Evolutionary conservation across 768 basidiomycete genomes (phyloP).

Genomic region (Suillus spraguei): DNA sequence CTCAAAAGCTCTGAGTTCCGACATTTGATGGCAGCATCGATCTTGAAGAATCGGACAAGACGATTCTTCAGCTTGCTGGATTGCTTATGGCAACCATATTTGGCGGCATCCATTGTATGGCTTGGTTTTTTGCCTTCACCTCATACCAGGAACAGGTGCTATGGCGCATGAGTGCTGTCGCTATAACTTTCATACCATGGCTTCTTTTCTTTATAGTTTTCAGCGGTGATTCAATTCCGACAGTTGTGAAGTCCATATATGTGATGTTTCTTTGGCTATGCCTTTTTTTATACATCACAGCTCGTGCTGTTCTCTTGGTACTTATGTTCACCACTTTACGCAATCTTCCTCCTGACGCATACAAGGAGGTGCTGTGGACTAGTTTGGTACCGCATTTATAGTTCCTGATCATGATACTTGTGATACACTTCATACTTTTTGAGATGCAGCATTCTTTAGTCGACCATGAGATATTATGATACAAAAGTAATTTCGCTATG

Average conservation of each 20-base stretch:
- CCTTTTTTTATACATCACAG: not conserved
- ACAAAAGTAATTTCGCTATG: too few species aligned
- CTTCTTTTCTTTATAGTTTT: not conserved
- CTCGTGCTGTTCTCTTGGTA: not conserved
- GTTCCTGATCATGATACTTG: not conserved
- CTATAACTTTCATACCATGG: slow-evolving; percentile 11
- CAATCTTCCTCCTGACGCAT: not conserved
- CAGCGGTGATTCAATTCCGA: too few species aligned
- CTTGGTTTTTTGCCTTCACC: slow-evolving; percentile 19
- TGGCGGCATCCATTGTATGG: slow-evolving; percentile 22
- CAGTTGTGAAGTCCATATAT: too few species aligned
- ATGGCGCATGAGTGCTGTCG: slow-evolving; percentile 22
- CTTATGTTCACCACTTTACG: slow-evolving; percentile 1
- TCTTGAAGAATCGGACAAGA: too few species aligned
- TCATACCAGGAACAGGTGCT: slow-evolving; percentile 16
- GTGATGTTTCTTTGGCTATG: too few species aligned
- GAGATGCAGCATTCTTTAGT: not conserved
- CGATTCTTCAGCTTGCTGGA: not conserved
- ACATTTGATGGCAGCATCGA: not conserved
- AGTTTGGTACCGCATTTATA: not conserved
- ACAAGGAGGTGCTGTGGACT: not conserved
- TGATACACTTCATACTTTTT: not conserved
- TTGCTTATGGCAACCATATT: slow-evolving; percentile 10
- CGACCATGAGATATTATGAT: too few species aligned
- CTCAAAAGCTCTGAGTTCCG: not conserved